Evolutionary conservation across 345 rosid species (phyloP), one percentile per base, ranked within the genome.

Genomic region (Salix exigua): DNA sequence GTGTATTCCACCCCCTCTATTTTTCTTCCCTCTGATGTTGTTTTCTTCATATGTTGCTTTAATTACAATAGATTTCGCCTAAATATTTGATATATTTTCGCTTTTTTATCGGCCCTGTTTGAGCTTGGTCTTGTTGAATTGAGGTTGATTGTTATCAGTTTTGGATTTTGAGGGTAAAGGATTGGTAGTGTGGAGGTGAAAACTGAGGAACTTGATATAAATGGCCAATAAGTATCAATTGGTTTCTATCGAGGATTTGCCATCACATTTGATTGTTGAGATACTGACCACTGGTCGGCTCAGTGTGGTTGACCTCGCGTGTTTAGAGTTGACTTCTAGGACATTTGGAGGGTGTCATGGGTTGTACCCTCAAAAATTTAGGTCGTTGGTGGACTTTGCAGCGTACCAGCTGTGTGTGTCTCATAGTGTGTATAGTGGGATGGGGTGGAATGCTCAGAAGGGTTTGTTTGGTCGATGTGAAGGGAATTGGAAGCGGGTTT

Each of bases 191-290:
- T 70, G 70, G 77, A 75, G 75, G 71, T 30, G 60, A 65, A 51
- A 70, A 67, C 50, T 76, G 73, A 44, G 51, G 60, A 25, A 42
- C 11, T 76, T 74, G 79, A 28, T 68, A 19, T 7, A 79, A 75
- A 93, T 91, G 99, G 97, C 89, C n/a, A 94, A 93, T 42, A 73
- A 89, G 50, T 82, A 78, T 79, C 83, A 88, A 83, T 66, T 77
- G 53, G 65, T 85, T 72, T 85, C 90, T 1, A 75, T 95, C 13
- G 99, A 89, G 79, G 97, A 95, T 44, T 86, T 95, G 73, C 99
- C 99, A 11, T 90, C 91, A 13, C 94, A 95, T 88, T 86, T 93
- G 94, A 83, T 93, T 75, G 80, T 95, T 71, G 99, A 95, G 75
- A 91, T 95, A 68, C 81, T 95, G 84, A 93, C 88, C 60, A 76